Percentiles rank a stretch among this genome's conserved stretches.
These are phyloP conservation scores for Aspergillus ellipticus DNA, from an alignment of 495 filamentous ascomycete species.

Conservation along the genomic window DNA sequence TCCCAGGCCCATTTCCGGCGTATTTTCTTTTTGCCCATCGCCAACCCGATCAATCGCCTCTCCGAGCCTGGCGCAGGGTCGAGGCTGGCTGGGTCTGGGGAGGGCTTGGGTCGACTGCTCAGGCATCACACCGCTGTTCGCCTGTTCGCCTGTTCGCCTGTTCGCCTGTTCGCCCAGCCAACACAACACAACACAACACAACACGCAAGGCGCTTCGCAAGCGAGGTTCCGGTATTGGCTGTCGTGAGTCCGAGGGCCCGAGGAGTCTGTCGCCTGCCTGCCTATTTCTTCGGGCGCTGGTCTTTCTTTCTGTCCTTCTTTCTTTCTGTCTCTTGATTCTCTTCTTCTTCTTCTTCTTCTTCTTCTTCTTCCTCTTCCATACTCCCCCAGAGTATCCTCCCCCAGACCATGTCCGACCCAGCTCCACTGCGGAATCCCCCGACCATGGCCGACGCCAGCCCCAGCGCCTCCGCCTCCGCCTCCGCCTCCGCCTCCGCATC, in stretches of 20 bases:
- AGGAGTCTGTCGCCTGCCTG: too few relatives aligned
- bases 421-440: conserved; percentile 8
- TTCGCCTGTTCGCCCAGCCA: too few relatives aligned
- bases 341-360: not conserved
- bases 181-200: not conserved
- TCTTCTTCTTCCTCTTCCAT: not conserved
- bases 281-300: too few relatives aligned
- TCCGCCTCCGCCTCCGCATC: conserved; percentile 14
- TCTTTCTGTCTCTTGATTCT: conserved; percentile 2
- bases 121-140: too few relatives aligned
- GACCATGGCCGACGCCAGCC: conserved; percentile 27
- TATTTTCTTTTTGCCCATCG: too few relatives aligned
- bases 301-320: not conserved
- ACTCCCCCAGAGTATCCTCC: conserved; percentile 15
- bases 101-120: too few relatives aligned
- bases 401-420: conserved; percentile 18
- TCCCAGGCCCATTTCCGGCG: too few relatives aligned
- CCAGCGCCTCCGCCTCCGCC: conserved; percentile 6
- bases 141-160: too few relatives aligned
- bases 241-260: too few relatives aligned
- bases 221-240: not conserved
- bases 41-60: too few relatives aligned
- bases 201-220: not conserved
- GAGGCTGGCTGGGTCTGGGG: too few relatives aligned
- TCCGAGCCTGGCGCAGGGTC: too few relatives aligned